These are phyloP conservation scores for Blastosporella zonata DNA, from an alignment of 1,284 basidiomycete species.

Conservation along the genomic window DNA sequence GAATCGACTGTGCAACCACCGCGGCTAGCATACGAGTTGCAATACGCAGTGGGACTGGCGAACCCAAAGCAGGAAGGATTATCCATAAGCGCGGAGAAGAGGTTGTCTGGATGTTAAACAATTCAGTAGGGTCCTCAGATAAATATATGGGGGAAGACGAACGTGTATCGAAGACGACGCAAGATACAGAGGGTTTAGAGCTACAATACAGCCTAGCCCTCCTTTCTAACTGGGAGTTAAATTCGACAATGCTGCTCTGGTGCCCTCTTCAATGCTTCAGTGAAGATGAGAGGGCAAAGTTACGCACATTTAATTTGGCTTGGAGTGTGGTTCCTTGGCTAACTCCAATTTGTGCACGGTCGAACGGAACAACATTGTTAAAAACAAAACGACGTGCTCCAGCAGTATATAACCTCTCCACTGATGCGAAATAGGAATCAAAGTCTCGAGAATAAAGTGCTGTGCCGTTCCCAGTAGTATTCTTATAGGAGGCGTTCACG, in stretches of 20 bases:
- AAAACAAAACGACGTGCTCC: conserved; percentile 23
- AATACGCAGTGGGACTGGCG: conserved; percentile 16
- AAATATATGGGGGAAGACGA: not conserved
- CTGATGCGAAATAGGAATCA: conserved; percentile 18
- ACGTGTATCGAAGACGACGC: conserved; percentile 21
- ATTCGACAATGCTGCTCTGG: conserved; percentile 19
- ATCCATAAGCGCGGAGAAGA: conserved; percentile 22
- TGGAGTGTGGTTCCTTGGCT: conserved; percentile 14
- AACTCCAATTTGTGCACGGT: conserved; percentile 19
- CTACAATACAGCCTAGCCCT: conserved; percentile 17
- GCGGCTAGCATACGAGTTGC: conserved; percentile 16
- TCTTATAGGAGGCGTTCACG: conserved; percentile 19
- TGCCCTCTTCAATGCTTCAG: not conserved
- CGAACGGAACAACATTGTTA: conserved; percentile 23
- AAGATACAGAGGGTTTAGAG: conserved; percentile 18
- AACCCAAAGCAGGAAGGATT: conserved; percentile 18
- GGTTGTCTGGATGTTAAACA: conserved; percentile 9
- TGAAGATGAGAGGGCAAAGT: not conserved
- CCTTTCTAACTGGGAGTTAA: conserved; percentile 18
- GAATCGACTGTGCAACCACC: conserved; percentile 13
- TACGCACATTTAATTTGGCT: conserved; percentile 19
- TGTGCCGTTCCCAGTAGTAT: conserved; percentile 18
- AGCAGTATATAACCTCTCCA: conserved; percentile 19
- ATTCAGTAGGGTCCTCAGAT: not conserved
- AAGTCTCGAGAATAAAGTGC: conserved; percentile 17